Percentiles rank a stretch among this genome's conserved stretches.
Evolutionary conservation across 73 alveolate species (phyloP).

Genomic region (Paramecium bursaria): DNA sequence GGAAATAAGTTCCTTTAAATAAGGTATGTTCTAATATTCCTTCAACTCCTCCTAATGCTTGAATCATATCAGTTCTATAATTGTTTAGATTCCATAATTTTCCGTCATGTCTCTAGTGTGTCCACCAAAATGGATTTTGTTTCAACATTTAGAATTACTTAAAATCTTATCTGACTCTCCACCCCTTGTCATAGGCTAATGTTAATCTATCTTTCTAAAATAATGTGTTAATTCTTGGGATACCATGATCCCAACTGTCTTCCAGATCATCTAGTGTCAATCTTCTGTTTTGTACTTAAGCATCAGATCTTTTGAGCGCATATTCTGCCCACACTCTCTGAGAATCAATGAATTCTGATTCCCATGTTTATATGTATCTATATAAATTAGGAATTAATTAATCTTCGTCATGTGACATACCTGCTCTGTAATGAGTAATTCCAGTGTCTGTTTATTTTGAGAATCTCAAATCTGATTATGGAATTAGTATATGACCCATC

Average conservation of each 20-base stretch:
- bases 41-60: conserved; percentile 99
- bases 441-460: conserved; percentile 99
- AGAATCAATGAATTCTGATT: conserved; percentile 98
- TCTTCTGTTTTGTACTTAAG: conserved; percentile 98
- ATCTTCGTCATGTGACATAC: conserved; percentile 99
- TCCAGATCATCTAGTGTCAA: conserved; percentile 98
- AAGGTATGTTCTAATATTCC: conserved; percentile 99
- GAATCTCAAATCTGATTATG: conserved; percentile 98
- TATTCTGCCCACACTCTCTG: conserved; percentile 99
- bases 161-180: conserved; percentile 99
- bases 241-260: conserved; percentile 99
- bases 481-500: conserved; percentile 99
- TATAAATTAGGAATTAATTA: conserved; percentile 99
- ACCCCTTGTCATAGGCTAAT: conserved; percentile 99
- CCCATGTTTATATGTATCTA: conserved; percentile 99
- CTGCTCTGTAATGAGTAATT: conserved; percentile 98
- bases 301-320: conserved; percentile 99
- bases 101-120: conserved; percentile 99
- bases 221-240: conserved; percentile 99
- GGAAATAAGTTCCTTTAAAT: conserved; percentile 99
- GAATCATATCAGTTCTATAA: conserved; percentile 99
- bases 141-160: conserved; percentile 95
- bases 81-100: conserved; percentile 99
- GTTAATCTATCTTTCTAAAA: conserved; percentile 99
- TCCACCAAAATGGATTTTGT: conserved; percentile 99